Evolutionary conservation across 768 basidiomycete genomes (phyloP), one percentile per base, ranked within the genome.

Genomic region (Suillus occidentalis): DNA sequence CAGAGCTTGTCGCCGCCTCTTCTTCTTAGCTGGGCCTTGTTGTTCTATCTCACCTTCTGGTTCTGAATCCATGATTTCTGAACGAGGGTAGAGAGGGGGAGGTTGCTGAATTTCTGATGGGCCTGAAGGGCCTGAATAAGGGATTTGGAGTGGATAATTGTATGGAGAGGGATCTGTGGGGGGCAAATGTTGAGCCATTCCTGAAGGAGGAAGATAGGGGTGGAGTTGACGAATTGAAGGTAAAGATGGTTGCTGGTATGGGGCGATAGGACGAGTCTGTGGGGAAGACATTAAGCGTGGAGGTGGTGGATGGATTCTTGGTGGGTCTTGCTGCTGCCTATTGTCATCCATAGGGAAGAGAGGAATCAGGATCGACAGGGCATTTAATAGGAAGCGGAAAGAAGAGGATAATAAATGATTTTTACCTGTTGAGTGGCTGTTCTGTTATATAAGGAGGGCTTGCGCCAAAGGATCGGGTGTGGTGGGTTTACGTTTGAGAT

Each of bases 1-100:
- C 69, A 94, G 78, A 45, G 92, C 91, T 73, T 94, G 91, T 53
- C 92, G 80, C 61, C 92, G 82, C 61, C 92, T 81, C 77, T 92
- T 94, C 85, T 92, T 92, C 82, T 92, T 93, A 18, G 87, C 87
- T 18, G 87, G 90, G 49, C 82, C 83, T 59, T 82, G 84, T 14
- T 75, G 73, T 53, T 83, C 83, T 12, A 80, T 76, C 50, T 82
- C 79, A 28, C 82, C 85, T 50, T 90, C 89, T 14, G 72, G 77
- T 58, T 89, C 89, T 39, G 87, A 87, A 22, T 88, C 88, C 34
- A 77, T 77, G 13, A 70, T 76, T 62, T 80, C 78, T 52, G 79
- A 67, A 43, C 77, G 76, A n/a, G 67, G 60, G 63, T 79, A 72
- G 63, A 67, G 77, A 59, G 63, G 67, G 47, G 70, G 12, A 37